Base-by-base conservation (phyloP, 2,329 filamentous ascomycete genomes). In the Laburnicola sp. region DNA sequence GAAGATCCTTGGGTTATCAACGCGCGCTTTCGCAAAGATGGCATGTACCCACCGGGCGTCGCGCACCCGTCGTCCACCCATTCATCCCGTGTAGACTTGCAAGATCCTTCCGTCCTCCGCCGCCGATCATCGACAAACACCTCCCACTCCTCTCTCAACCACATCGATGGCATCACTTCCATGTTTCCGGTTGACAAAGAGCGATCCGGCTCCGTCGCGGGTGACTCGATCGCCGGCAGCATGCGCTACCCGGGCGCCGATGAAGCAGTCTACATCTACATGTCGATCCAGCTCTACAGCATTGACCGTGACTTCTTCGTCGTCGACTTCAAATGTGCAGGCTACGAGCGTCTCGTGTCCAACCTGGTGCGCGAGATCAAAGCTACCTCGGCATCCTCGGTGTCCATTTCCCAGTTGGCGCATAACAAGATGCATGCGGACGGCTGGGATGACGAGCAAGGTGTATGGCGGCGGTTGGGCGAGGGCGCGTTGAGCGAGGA, bases 241-340 rank as follows among this genome's bases (percentile, higher is more conserved):
- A 21, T 32, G 3, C 35, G 48, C 8, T 62, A 66, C 28, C 73
- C 76, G 9, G 71, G 78, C 39, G 68, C 76, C 3, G 78, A 83
- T 45, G 84, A 91, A 57, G 88, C 88, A 48, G 86, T 95, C n/a
- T 93, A 89, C 69, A 88, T 97, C 66, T 94, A 96, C 69, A 85
- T 99, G 70, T 92, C 96, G 59, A 97, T 99, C 57, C 94, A 73
- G 45, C 64, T 73, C 10, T 73, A 73, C 59, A 69, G 65, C 51
- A 91, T 97, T 78, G 93, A 97, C 72, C 85, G 86, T 51, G 88
- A 89, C 48, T 93, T 94, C 59, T 97, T 93, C 73, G 86, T 99
- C 56, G 94, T 99, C 42, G 94, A 99, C 72, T 99, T 99, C 80
- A 97, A 97, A 72, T 97, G 93, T 72, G 92, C 94, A 10, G 94